phyloP scores from a whole-genome alignment of 1,284 basidiomycete genomes.

The Leccinum griseonigrum region DNA sequence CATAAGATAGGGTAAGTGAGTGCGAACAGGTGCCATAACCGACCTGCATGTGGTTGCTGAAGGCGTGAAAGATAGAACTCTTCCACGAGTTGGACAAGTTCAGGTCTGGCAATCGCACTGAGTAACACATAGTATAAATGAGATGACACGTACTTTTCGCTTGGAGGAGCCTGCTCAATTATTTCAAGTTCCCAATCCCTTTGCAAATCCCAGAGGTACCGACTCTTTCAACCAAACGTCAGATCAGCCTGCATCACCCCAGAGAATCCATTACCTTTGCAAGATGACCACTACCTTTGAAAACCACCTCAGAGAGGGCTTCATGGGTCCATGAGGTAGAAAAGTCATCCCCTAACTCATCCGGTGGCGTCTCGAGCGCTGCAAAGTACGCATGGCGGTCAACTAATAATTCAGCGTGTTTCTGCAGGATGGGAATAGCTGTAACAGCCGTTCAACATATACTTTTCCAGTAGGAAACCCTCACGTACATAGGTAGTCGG shows the following conservation, averaged over 20 bases:
- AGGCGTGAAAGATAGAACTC: slow-evolving; percentile 55
- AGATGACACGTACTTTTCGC: slow-evolving; percentile 45
- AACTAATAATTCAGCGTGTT: slow-evolving; percentile 68
- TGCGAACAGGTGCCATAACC: slow-evolving; percentile 14
- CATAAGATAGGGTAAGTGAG: slow-evolving; percentile 5
- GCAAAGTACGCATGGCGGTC: slow-evolving; percentile 50
- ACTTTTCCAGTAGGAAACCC: slow-evolving; percentile 11
- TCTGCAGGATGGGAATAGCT: slow-evolving; percentile 73
- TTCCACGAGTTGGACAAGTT: slow-evolving; percentile 46
- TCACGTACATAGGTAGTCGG: slow-evolving; percentile 78
- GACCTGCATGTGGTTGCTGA: slow-evolving; percentile 69
- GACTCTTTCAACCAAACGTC: slow-evolving; percentile 49
- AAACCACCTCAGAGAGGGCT: slow-evolving; percentile 52
- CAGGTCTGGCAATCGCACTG: slow-evolving; percentile 32
- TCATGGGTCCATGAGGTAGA: slow-evolving; percentile 59
- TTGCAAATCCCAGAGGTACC: slow-evolving; percentile 68
- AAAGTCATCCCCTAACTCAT: slow-evolving; percentile 52
- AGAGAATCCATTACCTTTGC: slow-evolving; percentile 44
- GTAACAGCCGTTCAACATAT: slow-evolving; percentile 17
- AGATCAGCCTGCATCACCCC: slow-evolving; percentile 9
- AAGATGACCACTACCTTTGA: slow-evolving; percentile 60
- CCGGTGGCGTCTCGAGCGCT: slow-evolving; percentile 42
- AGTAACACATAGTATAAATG: not conserved
- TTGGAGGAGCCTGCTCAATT: slow-evolving; percentile 44
- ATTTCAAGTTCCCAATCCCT: slow-evolving; percentile 74